Conservation (phyloP, 192 early-diverging fungal genomes). For the Podila verticillata region DNA sequence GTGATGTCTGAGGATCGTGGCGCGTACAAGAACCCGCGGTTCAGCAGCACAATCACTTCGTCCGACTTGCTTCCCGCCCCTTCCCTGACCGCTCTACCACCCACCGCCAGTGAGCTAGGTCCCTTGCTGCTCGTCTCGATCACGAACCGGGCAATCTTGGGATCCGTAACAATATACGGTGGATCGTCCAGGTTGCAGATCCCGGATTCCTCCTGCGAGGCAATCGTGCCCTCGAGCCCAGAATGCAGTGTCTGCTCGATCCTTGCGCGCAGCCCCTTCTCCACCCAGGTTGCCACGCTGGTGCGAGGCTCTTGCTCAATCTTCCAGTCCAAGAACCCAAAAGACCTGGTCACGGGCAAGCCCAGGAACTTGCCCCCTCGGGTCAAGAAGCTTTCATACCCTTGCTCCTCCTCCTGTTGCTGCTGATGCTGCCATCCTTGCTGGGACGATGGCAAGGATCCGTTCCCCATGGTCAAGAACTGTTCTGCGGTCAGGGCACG, state of each 20-base stretch:
- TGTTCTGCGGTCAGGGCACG: slow-evolving; percentile 33
- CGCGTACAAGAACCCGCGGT: slow-evolving; percentile 14
- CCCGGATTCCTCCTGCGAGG: slow-evolving; percentile 13
- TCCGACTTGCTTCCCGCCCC: slow-evolving; percentile 16
- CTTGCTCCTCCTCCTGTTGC: not conserved
- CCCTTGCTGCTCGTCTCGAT: not conserved
- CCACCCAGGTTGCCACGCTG: slow-evolving; percentile 32
- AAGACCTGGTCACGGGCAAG: slow-evolving; percentile 34
- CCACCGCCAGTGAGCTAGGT: not conserved
- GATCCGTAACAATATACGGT: slow-evolving; percentile 28
- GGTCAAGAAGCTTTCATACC: slow-evolving; percentile 31
- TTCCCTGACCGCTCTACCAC: slow-evolving; percentile 12
- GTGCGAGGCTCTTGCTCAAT: slow-evolving; percentile 29
- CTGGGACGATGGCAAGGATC: not conserved
- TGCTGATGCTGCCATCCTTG: not conserved
- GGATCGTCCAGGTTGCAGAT: slow-evolving; percentile 37
- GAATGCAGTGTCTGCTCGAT: slow-evolving; percentile 23
- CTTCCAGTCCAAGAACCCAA: slow-evolving; percentile 49
- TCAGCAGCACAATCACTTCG: slow-evolving; percentile 31
- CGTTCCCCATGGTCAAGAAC: slow-evolving; percentile 23
- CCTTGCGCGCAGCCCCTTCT: slow-evolving; percentile 13
- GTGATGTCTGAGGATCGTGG: not conserved
- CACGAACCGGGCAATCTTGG: slow-evolving; percentile 28
- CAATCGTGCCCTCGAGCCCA: not conserved
- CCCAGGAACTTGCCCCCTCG: slow-evolving; percentile 33